Evolutionary conservation across 2,329 filamentous ascomycete species (phyloP).

Genomic region (Lasiodiplodia theobromae): DNA sequence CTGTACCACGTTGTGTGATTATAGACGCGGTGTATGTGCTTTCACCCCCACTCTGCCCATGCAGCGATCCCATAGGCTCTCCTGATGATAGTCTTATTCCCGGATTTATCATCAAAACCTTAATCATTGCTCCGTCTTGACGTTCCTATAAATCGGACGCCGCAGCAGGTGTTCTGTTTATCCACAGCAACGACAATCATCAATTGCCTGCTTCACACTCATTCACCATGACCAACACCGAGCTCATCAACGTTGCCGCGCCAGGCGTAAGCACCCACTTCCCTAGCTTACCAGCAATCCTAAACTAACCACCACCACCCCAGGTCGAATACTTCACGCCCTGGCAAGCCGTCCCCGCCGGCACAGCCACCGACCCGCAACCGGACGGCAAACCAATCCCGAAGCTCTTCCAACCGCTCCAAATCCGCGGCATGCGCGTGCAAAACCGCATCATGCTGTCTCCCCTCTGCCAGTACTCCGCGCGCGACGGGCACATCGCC

Average conservation of each 20-base stretch:
- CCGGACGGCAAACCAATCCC: conserved; percentile 58
- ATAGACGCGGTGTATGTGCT: not conserved
- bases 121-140: not conserved
- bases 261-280: not conserved
- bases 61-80: not conserved
- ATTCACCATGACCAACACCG: not conserved
- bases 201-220: not conserved
- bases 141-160: not conserved
- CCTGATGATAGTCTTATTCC: conserved; percentile 1
- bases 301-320: not conserved
- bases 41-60: not conserved
- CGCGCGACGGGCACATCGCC: conserved; percentile 74
- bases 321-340: conserved; percentile 58
- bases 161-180: not conserved
- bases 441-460: conserved; percentile 72
- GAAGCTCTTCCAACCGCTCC: conserved; percentile 66
- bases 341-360: conserved; percentile 53
- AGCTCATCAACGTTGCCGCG: conserved; percentile 8
- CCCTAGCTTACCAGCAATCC: not conserved
- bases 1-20: not conserved
- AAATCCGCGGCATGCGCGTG: conserved; percentile 64
- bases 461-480: conserved; percentile 72
- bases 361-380: conserved; percentile 55
- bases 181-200: too few species aligned
- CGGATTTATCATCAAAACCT: conserved; percentile 20